Evolutionary conservation across 768 basidiomycete species (phyloP), one percentile per base, ranked within the genome.

Genomic region (Leucocoprinus sp.): DNA sequence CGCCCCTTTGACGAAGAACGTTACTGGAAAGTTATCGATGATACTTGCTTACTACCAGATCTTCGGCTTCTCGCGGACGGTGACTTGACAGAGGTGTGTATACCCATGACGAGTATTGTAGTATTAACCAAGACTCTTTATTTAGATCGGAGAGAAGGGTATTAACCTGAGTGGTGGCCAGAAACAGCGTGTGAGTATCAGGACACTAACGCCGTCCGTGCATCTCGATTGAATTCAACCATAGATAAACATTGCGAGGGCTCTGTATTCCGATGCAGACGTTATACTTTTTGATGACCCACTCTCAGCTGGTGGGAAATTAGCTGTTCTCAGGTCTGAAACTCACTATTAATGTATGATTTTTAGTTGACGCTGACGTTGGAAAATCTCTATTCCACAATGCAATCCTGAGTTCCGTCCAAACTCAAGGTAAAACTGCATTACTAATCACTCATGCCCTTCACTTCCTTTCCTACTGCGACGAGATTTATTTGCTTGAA

Each of bases 401-500:
- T 43, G 82, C 79, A n/a, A 79, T 86, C 54, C 51, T 78, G 8
- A 63, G 63, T 0, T 68, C 57, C 11, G 57, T 64, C 39, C 57
- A 61, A 7, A 53, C 57, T 42, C 51, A 50, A 15, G 75, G 72
- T 37, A 87, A 86, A 59, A 89, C 90, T 2, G 74, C 84, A 19
- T 70, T 93, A 38, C 75, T 93, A 48, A 88, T 92, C 27, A 93
- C 91, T 0, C 88, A 92, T 59, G 88, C 85, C 1, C 67, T 93
- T 12, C 88, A 93, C 63, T 83, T 92, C 66, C 69, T 93, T 9
- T 80, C 85, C 0, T 65, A 82, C 43, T 85, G 84, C 37, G 88
- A 92, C 62, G 83, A 84, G 55, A 82, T 93, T 54, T 78, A 81
- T 60, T 79, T 79, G 19, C 60, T 93, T 46, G 70, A 73, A 21